Conservation (phyloP, 805 yeast genomes). For the Priceomyces carsonii region DNA sequence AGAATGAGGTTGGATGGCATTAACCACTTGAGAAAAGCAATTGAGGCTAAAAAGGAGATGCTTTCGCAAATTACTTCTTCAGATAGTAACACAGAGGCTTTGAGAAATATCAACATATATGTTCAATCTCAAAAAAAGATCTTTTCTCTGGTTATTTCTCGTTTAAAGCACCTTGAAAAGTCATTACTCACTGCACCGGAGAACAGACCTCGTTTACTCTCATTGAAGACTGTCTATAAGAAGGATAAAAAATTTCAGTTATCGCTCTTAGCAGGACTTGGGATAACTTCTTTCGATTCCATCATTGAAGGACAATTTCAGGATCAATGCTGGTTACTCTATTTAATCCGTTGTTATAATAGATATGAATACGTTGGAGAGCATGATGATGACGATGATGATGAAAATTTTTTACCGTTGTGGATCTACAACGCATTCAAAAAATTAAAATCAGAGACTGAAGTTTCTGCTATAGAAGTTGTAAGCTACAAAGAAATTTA, state of each 20-base stretch:
- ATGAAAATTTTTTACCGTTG: slow-evolving; percentile 45
- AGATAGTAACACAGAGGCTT: slow-evolving; percentile 17
- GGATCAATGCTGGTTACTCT: slow-evolving; percentile 61
- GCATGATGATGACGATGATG: slow-evolving; percentile 28
- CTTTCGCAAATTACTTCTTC: slow-evolving; percentile 28
- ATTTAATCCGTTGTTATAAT: slow-evolving; percentile 62
- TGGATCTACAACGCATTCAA: slow-evolving; percentile 48
- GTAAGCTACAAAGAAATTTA: slow-evolving; percentile 54
- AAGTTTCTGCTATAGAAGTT: slow-evolving; percentile 53
- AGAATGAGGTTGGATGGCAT: slow-evolving; percentile 65
- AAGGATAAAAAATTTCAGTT: slow-evolving; percentile 54
- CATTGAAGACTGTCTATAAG: slow-evolving; percentile 60
- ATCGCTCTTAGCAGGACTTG: slow-evolving; percentile 56
- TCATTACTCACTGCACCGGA: slow-evolving; percentile 34
- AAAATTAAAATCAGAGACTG: slow-evolving; percentile 34
- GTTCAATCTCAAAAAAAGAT: slow-evolving; percentile 50
- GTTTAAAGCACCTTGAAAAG: slow-evolving; percentile 47
- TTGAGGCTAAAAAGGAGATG: slow-evolving; percentile 49
- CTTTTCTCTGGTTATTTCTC: slow-evolving; percentile 46
- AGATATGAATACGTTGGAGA: slow-evolving; percentile 29
- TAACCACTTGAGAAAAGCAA: slow-evolving; percentile 50
- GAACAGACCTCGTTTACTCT: slow-evolving; percentile 45
- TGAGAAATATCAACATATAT: slow-evolving; percentile 42
- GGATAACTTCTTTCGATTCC: slow-evolving; percentile 55
- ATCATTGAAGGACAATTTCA: slow-evolving; percentile 48